Evolutionary conservation across 306 rosid genomes (phyloP), one percentile per base, ranked within the genome.

Genomic region (Rubus idaeus): DNA sequence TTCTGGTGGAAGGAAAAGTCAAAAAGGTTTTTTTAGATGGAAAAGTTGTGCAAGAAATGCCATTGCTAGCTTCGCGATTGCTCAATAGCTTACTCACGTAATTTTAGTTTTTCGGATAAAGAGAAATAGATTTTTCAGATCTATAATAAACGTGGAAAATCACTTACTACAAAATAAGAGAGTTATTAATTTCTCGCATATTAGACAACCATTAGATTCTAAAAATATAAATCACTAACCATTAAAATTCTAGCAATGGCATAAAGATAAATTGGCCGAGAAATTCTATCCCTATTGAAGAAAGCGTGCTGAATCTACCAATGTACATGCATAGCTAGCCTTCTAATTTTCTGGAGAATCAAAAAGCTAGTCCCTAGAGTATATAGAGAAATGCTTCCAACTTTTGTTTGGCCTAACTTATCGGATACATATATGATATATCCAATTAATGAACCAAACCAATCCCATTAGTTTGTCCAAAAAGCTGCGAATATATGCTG

Each of bases 1-100:
- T 82, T 87, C 88, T 82, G 41, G 68, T 57, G 77, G 52, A 80
- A 53, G 73, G 56, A 73, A 82, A 86, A 86, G 90, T 86, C 83
- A 75, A 83, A 83, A 78, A 17, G 18, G 40, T 55, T 55, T 39
- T 39, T 40, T 17, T 39, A 35, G 75, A 70, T 51, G 9, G 52
- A 40, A 26, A 47, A 49, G 72, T 37, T 64, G 72, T 75, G 71
- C 79, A 75, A 64, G 79, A 37, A 75, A 47, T 49, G 63, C 14
- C 11, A 35, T 65, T 64, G 47, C 47, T 39, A 39, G 0, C 6
- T 64, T 3, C 37, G 69, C 39, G 12, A 37, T 39, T 39, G 21
- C 46, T 42, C 46, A 42, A 42, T 2, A 42, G 46, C 69, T 16
- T 17, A 64, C 21, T 4, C 1, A 1, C 7, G 26, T 30, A 40